Base-by-base conservation (phyloP, 306 rosid genomes). In the Glycine latifolia region DNA sequence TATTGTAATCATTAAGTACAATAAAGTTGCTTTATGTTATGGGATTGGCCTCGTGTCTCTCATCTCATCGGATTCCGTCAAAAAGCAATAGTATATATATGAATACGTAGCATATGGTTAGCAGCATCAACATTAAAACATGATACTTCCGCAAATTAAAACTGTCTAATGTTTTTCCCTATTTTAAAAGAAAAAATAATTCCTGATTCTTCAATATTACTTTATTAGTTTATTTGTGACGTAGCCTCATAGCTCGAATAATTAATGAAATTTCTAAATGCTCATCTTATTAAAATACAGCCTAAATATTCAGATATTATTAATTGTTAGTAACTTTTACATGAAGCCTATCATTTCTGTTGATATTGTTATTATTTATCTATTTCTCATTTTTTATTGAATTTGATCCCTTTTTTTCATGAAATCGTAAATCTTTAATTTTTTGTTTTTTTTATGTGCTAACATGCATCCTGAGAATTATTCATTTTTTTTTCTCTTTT, bases 1-100 rank as follows among this genome's bases (percentile, higher is more conserved):
- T 74, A 59, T 73, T 84, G 76, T 75, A 49, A 83, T 85, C 84
- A 84, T 88, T 80, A 79, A 60, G 59, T 48, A 31, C 65, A 73
- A 43, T 61, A 87, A 88, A 89, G 92, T 85, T 90, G 81, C 92
- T 88, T 90, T 90, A 58, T 87, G 52, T 88, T 86, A 52, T 82
- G 54, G 87, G 77, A 85, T 77, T 81, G 53, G 84, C 85, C 70
- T 69, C 9, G 11, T 66, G 83, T 56, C 79, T 63, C 61, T 63
- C 61, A 16, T 77, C 73, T 73, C 69, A 66, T 77, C 43, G 85
- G 87, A 67, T 72, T 72, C 77, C 77, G 53, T 61, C 68, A 77
- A 81, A 68, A 69, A 50, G 55, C 73, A 76, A 46, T 20, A 20
- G 39, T 43, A 43, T 43, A 83, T 31, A 26, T 26, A 33, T 31